Evolutionary conservation across 2,329 filamentous ascomycete genomes (phyloP).

Genomic region (Didymella keratinophila): DNA sequence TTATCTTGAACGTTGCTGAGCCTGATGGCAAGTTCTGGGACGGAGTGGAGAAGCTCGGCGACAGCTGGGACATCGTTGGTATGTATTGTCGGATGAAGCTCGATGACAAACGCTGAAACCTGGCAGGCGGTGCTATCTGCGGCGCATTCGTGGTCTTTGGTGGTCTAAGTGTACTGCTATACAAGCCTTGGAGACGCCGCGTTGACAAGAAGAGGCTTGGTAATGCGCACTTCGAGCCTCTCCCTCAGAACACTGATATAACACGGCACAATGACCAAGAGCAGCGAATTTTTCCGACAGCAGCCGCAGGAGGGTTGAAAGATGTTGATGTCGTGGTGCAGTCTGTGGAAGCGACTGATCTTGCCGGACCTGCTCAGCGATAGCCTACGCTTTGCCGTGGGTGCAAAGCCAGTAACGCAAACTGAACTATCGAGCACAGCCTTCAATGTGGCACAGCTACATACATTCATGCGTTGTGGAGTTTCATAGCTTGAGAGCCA

Average conservation of each 20-base stretch:
- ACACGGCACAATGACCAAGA: conserved; percentile 21
- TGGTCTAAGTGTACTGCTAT: conserved; percentile 73
- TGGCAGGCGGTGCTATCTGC: conserved; percentile 74
- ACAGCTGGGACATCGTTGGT: conserved; percentile 50
- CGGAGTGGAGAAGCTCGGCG: conserved; percentile 68
- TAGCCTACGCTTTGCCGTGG: not conserved
- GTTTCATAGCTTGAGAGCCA: not conserved
- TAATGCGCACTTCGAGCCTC: conserved; percentile 40
- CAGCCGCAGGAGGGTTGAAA: conserved; percentile 16
- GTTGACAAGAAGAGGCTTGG: conserved; percentile 55
- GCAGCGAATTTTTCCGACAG: not conserved
- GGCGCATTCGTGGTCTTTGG: conserved; percentile 83
- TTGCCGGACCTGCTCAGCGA: conserved; percentile 24
- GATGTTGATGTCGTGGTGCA: conserved; percentile 24
- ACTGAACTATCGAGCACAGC: not conserved
- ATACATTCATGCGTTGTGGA: not conserved
- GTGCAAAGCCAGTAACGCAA: too few relatives aligned
- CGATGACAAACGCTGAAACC: conserved; percentile 2
- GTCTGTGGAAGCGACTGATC: conserved; percentile 28
- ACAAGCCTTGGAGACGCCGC: conserved; percentile 78
- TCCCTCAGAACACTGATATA: conserved; percentile 26
- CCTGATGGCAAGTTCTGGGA: conserved; percentile 87
- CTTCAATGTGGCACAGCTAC: not conserved
- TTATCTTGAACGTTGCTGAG: conserved; percentile 78
- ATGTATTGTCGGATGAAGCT: conserved; percentile 50